Evolutionary conservation across 2,329 filamentous ascomycete species (phyloP).

Genomic region (Huntiella decipiens): DNA sequence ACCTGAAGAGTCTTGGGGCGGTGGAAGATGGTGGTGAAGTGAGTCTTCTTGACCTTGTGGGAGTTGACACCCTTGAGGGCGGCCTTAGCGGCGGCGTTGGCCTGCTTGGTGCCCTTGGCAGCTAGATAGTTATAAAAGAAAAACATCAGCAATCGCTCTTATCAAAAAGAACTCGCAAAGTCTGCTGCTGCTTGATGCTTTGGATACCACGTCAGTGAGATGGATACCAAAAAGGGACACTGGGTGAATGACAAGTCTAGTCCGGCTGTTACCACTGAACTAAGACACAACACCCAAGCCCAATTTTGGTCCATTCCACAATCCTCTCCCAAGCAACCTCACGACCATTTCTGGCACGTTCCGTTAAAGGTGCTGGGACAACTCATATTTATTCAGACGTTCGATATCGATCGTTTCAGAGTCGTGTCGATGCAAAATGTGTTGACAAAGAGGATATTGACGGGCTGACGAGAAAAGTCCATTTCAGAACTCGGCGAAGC

Average conservation of each 20-base stretch:
- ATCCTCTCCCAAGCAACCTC: too few species aligned
- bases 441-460: conserved; percentile 5
- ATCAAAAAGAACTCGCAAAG: conserved; percentile 50
- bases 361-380: too few species aligned
- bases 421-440: conserved; percentile 8
- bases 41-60: conserved; percentile 85
- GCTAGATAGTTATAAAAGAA: conserved; percentile 26
- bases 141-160: conserved; percentile 55
- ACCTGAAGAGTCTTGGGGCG: conserved; percentile 89
- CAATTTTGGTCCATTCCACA: neutral
- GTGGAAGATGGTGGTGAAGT: conserved; percentile 89
- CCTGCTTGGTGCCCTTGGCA: conserved; percentile 60
- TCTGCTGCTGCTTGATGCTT: conserved; percentile 52
- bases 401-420: conserved; percentile 9
- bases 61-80: conserved; percentile 70
- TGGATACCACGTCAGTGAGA: conserved; percentile 8
- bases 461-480: neutral
- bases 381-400: too few species aligned
- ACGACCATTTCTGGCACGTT: too few species aligned
- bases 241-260: neutral
- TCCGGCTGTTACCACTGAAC: too few species aligned
- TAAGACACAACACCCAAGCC: neutral
- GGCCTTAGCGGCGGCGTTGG: conserved; percentile 85
- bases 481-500: conserved; percentile 1
- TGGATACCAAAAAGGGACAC: neutral